Percentiles rank a stretch among this genome's conserved stretches.
These are phyloP conservation scores for Datura wrightii DNA, from an alignment of 257 asterid species.

Conservation along the genomic window DNA sequence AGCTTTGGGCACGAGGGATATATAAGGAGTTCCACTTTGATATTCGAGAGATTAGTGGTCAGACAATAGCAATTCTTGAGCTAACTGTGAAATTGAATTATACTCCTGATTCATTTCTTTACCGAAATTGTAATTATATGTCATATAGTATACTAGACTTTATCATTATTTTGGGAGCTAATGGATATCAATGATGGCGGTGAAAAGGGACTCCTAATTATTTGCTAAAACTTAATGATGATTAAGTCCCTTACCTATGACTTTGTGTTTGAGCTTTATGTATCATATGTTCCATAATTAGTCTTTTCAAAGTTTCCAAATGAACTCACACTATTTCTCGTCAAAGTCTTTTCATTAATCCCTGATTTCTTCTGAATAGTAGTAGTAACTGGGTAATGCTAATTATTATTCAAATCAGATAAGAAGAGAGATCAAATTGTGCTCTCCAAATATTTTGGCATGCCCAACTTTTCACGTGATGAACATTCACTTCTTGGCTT, in stretches of 20 bases:
- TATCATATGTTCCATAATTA: conserved; percentile 27
- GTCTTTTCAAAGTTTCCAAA: not conserved
- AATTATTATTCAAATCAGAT: not conserved
- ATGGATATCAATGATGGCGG: conserved; percentile 21
- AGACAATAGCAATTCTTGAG: no score
- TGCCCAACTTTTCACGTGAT: conserved; percentile 28
- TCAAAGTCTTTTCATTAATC: conserved; percentile 5
- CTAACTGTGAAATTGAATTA: no score
- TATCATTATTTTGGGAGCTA: not conserved
- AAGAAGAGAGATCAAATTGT: not conserved
- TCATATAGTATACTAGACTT: not conserved
- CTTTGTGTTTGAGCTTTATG: not conserved
- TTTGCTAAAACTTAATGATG: conserved; percentile 15
- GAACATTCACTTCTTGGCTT: conserved; percentile 1
- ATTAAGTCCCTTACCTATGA: conserved; percentile 3
- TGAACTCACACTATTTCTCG: not conserved
- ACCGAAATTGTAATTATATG: not conserved
- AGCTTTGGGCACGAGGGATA: no score
- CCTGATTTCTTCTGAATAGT: not conserved
- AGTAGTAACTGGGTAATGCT: not conserved
- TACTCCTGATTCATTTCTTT: no score
- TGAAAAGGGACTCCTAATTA: conserved; percentile 4
- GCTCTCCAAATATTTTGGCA: not conserved
- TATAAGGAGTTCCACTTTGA: no score
- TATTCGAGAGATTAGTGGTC: no score